phyloP scores from a whole-genome alignment of 345 rosid genomes.

The Citropsis articulata region DNA sequence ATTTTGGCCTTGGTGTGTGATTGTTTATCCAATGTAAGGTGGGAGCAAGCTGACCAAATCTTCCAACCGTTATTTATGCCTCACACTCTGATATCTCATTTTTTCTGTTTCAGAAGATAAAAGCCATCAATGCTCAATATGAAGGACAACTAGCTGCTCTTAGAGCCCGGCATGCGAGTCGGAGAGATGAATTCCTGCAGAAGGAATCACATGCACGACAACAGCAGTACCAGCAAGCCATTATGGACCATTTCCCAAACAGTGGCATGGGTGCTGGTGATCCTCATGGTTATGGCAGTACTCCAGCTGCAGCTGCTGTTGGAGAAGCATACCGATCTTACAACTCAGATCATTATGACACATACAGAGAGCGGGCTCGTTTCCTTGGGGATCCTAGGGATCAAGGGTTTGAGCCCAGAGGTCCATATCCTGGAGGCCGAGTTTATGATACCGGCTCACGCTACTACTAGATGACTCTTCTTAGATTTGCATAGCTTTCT shows the following conservation, averaged over 20 bases:
- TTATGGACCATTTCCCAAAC: slow-evolving; percentile 43
- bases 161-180: slow-evolving; percentile 58
- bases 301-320: slow-evolving; percentile 34
- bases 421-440: slow-evolving; percentile 60
- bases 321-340: slow-evolving; percentile 52
- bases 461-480: slow-evolving; percentile 33
- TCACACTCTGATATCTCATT: background rate
- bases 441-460: slow-evolving; percentile 52
- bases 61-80: background rate
- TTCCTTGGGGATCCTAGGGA: slow-evolving; percentile 51
- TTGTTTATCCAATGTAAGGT: background rate
- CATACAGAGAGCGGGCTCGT: slow-evolving; percentile 54
- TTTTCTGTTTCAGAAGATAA: slow-evolving; percentile 55
- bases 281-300: slow-evolving; percentile 43
- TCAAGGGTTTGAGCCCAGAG: slow-evolving; percentile 63
- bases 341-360: slow-evolving; percentile 48
- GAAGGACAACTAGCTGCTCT: slow-evolving; percentile 67
- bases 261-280: slow-evolving; percentile 34
- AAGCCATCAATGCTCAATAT: slow-evolving; percentile 57
- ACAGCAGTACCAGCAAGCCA: slow-evolving; percentile 53
- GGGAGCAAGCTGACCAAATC: background rate
- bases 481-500: background rate
- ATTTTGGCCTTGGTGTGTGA: background rate
- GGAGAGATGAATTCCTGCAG: slow-evolving; percentile 64
- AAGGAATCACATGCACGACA: slow-evolving; percentile 64